Percentiles rank a stretch among this genome's conserved stretches.
Conservation (phyloP, 2,329 filamentous ascomycete species). For the Cyanodermella asteris region DNA sequence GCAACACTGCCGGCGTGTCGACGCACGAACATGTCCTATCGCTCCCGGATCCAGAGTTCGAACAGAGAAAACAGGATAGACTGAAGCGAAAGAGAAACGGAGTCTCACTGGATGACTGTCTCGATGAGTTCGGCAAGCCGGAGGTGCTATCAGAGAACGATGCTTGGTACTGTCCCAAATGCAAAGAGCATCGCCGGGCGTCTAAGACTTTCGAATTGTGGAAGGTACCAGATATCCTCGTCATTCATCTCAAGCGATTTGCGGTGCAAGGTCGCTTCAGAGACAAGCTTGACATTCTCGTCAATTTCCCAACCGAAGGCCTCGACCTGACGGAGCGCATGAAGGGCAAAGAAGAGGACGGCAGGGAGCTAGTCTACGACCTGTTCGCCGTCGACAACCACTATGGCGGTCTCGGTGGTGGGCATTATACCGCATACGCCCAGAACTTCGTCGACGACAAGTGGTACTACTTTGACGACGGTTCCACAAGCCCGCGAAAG, state of each 20-base stretch:
- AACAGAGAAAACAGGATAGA: constrained; percentile 40
- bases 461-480: too few relatives aligned
- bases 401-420: constrained; percentile 77
- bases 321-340: constrained; percentile 66
- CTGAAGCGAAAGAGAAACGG: constrained; percentile 48
- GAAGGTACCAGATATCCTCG: constrained; percentile 86
- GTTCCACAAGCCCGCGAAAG: constrained; percentile 38
- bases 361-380: constrained; percentile 72
- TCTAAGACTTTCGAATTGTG: constrained; percentile 95
- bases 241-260: constrained; percentile 90
- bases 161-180: constrained; percentile 91
- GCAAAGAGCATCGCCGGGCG: constrained; percentile 79
- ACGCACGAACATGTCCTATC: constrained; percentile 34
- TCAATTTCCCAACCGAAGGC: constrained; percentile 78
- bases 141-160: constrained; percentile 89
- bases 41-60: constrained; percentile 39
- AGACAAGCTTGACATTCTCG: constrained; percentile 76
- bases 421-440: constrained; percentile 87
- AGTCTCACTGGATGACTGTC: constrained; percentile 68
- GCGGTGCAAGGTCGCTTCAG: constrained; percentile 59
- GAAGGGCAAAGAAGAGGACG: constrained; percentile 55
- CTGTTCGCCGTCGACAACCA: constrained; percentile 92
- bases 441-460: constrained; percentile 74
- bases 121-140: constrained; percentile 84
- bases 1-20: constrained; percentile 34